A percentile compares a stretch with the other conserved stretches of the same genome.
Conservation (phyloP, 1,284 basidiomycete species). For the Rhodotorula sp. region DNA sequence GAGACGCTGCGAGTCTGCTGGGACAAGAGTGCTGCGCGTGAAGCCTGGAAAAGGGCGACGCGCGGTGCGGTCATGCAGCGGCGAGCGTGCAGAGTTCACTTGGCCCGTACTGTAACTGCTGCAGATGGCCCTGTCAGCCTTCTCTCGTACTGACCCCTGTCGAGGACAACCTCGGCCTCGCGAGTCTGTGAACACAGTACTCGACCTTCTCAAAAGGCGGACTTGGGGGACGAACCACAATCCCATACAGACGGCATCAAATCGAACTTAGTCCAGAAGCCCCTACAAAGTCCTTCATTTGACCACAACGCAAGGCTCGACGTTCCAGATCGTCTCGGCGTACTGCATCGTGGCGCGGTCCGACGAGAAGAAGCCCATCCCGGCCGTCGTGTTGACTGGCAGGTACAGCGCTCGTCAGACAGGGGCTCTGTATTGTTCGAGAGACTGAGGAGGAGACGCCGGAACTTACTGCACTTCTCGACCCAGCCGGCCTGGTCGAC, state of each 20-base stretch:
- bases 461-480: slow-evolving; percentile 73
- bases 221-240: no score
- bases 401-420: background rate
- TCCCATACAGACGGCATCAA: background rate
- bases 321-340: slow-evolving; percentile 39
- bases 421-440: no score
- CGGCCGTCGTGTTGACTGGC: slow-evolving; percentile 50
- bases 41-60: background rate
- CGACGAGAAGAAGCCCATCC: slow-evolving; percentile 90
- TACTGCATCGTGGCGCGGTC: slow-evolving; percentile 83
- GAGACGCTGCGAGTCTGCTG: background rate
- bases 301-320: slow-evolving; percentile 32
- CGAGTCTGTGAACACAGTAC: no score
- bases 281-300: background rate
- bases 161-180: no score
- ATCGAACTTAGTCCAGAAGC: no score
- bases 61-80: slow-evolving; percentile 10
- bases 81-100: background rate
- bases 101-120: background rate
- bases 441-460: background rate
- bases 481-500: slow-evolving; percentile 71
- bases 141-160: no score
- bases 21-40: background rate
- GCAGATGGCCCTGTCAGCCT: no score
- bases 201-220: no score